phyloP scores from a whole-genome alignment of 495 filamentous ascomycete genomes.

The Melanomma pulvis-pyrius region DNA sequence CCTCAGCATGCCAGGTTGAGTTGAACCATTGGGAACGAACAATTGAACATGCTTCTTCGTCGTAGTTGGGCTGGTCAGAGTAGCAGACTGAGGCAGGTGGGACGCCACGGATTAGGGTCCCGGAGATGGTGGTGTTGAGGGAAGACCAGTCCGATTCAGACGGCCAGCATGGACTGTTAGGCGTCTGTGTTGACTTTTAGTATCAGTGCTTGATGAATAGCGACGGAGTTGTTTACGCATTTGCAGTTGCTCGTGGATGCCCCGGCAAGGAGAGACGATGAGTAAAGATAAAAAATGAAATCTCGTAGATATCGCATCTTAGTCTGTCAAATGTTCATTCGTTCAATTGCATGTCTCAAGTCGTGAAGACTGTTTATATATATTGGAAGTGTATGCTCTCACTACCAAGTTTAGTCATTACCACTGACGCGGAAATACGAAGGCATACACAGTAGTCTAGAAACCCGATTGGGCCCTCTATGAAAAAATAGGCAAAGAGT shows the following conservation, averaged over 20 bases:
- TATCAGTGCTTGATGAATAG: neutral
- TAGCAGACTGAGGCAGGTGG: conserved; percentile 37
- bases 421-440: neutral
- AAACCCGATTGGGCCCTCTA: neutral
- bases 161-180: conserved; percentile 31
- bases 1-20: conserved; percentile 29
- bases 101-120: conserved; percentile 19
- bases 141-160: conserved; percentile 21
- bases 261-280: neutral
- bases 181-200: conserved; percentile 15
- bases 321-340: no score
- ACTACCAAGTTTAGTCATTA: neutral
- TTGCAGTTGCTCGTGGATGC: conserved; percentile 10
- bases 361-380: no score
- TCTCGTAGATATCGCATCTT: conserved; percentile 1
- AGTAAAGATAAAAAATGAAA: conserved; percentile 7
- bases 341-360: no score
- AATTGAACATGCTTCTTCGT: conserved; percentile 20
- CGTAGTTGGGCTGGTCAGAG: conserved; percentile 20
- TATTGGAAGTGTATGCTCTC: no score
- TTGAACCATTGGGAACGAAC: conserved; percentile 35
- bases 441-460: neutral
- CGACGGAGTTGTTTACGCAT: conserved; percentile 8
- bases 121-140: conserved; percentile 28
- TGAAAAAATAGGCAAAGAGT: neutral